Evolutionary conservation across 345 rosid species (phyloP), one percentile per base, ranked within the genome.

Genomic region (Boechera retrofracta): DNA sequence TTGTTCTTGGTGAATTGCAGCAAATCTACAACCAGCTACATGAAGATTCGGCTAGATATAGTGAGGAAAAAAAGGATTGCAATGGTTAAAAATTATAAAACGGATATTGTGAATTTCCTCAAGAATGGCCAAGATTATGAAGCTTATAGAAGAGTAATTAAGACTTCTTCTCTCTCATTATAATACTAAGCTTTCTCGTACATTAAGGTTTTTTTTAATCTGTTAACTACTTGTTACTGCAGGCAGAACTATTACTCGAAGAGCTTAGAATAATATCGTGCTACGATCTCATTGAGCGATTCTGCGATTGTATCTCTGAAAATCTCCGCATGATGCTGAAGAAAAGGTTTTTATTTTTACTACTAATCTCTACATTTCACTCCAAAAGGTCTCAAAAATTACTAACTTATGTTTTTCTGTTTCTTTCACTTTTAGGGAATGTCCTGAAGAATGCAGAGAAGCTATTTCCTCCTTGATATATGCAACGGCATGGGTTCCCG

Each of bases 401-500:
- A 38, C 8, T 38, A 67, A 36, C 16, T 31, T 16, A 11, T 48
- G 6, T 48, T 5, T 31, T 53, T 31, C 4, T 55, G 21, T 15
- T 45, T 65, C 35, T 28, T 60, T 51, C 2, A 54, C 64, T 45
- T 56, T n/a, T 81, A 94, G 97, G 69, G 94, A 89, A 71, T 92
- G 97, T 55, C 98, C 97, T 29, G 87, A 82, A 71, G 97, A 89
- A 52, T 90, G 98, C 80, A 86, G 51, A 82, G 97, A 89, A 82
- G 92, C 98, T 10, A 83, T 86, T 28, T 78, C 91, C n/a, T 84
- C 96, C 62, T 82, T 92, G 62, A 77, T 84, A 60, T 86, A 87
- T 41, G 95, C 98, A 54, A 91, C 98, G 6, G 98, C 98, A 5
- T 84, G 97, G 85, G 83, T 92, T 79, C 82, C 94, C 2, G 91